phyloP scores from a whole-genome alignment of 345 rosid genomes.

The Mangifera indica region DNA sequence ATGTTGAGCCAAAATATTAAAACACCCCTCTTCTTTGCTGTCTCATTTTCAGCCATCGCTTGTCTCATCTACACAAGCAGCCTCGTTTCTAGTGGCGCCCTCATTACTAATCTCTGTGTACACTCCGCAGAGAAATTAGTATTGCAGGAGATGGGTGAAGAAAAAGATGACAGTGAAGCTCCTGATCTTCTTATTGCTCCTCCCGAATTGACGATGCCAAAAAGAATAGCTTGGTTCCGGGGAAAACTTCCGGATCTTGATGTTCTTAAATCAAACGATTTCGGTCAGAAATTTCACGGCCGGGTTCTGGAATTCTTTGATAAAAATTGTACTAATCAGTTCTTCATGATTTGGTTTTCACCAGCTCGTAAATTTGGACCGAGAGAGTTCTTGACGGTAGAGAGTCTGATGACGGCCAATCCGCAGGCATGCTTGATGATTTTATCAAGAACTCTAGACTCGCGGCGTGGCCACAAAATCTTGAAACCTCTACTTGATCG shows the following conservation, averaged over 20 bases:
- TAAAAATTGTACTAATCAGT: slow-evolving; percentile 39
- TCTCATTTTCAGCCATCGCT: too few relatives aligned
- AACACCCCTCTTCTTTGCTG: too few relatives aligned
- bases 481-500: slow-evolving; percentile 49
- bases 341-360: slow-evolving; percentile 81
- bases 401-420: slow-evolving; percentile 51
- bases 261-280: slow-evolving; percentile 42
- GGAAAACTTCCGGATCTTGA: slow-evolving; percentile 45
- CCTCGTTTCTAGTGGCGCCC: background rate
- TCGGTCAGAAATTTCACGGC: slow-evolving; percentile 38
- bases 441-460: slow-evolving; percentile 55
- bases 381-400: slow-evolving; percentile 50
- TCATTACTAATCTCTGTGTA: background rate
- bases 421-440: slow-evolving; percentile 62
- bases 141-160: slow-evolving; percentile 9
- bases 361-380: slow-evolving; percentile 42
- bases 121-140: background rate
- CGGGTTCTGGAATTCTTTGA: slow-evolving; percentile 41
- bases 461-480: slow-evolving; percentile 40
- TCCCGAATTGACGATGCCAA: slow-evolving; percentile 33
- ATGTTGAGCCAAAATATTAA: too few relatives aligned
- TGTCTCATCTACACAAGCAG: background rate
- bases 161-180: slow-evolving; percentile 23
- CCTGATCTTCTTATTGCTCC: slow-evolving; percentile 49
- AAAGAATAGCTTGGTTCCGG: slow-evolving; percentile 59